Evolutionary conservation across 2,329 filamentous ascomycete species (phyloP), one percentile per base, ranked within the genome.

Genomic region (Ploettnerulaceae sp.): DNA sequence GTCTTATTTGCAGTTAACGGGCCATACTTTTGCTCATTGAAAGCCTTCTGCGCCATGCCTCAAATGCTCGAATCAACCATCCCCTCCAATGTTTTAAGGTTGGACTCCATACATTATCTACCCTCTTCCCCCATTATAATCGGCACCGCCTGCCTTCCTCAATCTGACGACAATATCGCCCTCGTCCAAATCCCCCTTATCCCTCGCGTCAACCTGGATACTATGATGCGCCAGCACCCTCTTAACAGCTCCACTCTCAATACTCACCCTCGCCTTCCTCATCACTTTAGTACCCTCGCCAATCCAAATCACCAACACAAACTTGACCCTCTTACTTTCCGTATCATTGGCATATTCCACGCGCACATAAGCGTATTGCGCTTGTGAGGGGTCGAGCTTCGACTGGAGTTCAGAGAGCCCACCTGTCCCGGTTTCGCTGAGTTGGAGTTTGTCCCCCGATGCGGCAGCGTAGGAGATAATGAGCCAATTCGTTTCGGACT

Each of bases 331-430:
- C 61, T 70, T 81, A 66, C 73, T 79, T 70, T 86, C 82, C 54
- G 77, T 77, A 64, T 86, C 82, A 68, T 85, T 86, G 62, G 81
- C 81, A 64, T 86, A 79, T 69, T 84, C 79, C 63, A 83, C 69
- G 22, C 79, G 76, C 57, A 71, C 76, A 67, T 60, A 60, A 0
- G 55, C 57, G 32, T 60, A 60, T 21, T 57, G 59, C 3, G 59
- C 59, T 47, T 62, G 58, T 1, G 48, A 42, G 3, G 53, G 71
- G 62, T 81, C 79, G 8, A 86, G 69, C 52, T 70, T 66, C 24
- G 59, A 59, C n/a, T 71, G 68, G 51, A 85, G 70, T 67, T 84
- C 81, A 7, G 66, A 49, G 9, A 85, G 69, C 9, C 80, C 81
- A 41, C 82, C 82, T 2, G 65, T 71, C 45, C 82, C 82, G 21